Base-by-base conservation (phyloP, 1,284 basidiomycete genomes). In the Malassezia restricta region DNA sequence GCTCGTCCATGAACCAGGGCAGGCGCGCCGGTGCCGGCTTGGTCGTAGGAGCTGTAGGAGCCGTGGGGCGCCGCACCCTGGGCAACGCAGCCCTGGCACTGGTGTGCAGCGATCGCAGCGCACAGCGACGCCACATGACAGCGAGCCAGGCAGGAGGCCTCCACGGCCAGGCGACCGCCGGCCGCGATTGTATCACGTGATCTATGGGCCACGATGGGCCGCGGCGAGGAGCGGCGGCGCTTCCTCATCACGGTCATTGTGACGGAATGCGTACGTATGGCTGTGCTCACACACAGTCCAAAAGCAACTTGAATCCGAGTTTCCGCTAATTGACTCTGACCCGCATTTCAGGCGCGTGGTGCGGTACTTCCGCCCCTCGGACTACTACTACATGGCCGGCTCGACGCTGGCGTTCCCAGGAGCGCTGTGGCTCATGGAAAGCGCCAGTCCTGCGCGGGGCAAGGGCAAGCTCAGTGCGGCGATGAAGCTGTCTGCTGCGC, bases 301-400 rank as follows among this genome's bases (percentile, higher is more conserved):
- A 49, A 64, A 66, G 56, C 56, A 67, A 49, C 53, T 69, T 53
- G 57, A 66, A 41, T 67, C 68, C 43, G 64, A 64, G 40, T 73
- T 59, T 55, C 68, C 67, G 9, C 57, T 64, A 28, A 71, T 73
- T 47, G 91, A 95, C 76, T 77, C 82, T 3, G 94, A 98, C 78
- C 92, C 92, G 17, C 87, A 94, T 78, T 84, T 85, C 35, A 77
- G 77, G 37, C 83, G 94, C 42, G 92, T 98, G 38, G 77, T 98
- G 30, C 78, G 85, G 61, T 94, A 92, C 77, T 83, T 96, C 76
- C 81, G 94, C 39, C 78, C 82, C 11, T 84, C 84, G 6, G 94
- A 98, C 79, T 90, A 88, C 77, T 84, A 79, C 17, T 76, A 80
- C 40, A 89, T 89, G 86, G 87, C 82, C 14, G 84, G 79, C 43